Conservation (phyloP, 441 rosid genomes). For the Breynia disticha region DNA sequence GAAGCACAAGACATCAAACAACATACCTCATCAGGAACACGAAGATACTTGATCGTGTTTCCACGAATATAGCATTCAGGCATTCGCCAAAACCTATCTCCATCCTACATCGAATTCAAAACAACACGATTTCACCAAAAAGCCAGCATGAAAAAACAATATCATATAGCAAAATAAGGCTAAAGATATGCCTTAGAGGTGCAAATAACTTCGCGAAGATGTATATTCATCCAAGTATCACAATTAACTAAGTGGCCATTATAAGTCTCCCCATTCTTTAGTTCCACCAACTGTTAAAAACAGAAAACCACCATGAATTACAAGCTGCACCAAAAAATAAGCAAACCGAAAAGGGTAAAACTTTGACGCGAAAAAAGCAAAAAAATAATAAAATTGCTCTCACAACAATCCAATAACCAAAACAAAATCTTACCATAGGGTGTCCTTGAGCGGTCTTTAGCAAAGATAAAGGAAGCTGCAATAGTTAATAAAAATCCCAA, state of each 20-base stretch:
- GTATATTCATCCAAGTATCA: conserved; percentile 98
- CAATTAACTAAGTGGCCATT: conserved; percentile 96
- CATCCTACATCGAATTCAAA: conserved; percentile 46
- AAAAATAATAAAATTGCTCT: not conserved
- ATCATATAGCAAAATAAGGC: not conserved
- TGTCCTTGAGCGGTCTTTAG: conserved; percentile 97
- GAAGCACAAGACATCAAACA: not conserved
- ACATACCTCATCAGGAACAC: conserved; percentile 89
- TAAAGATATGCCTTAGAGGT: conserved; percentile 65
- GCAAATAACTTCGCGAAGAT: conserved; percentile 96
- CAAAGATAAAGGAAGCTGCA: conserved; percentile 89
- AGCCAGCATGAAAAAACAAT: not conserved
- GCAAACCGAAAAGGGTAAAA: conserved; percentile 1
- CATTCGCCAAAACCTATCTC: conserved; percentile 97
- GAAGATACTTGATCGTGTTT: conserved; percentile 87
- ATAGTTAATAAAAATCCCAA: not conserved
- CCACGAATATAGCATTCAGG: conserved; percentile 98
- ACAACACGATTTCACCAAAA: not conserved
- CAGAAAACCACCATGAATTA: conserved; percentile 17
- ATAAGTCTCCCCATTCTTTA: conserved; percentile 95
- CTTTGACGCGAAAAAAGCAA: not conserved
- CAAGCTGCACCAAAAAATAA: conserved; percentile 13
- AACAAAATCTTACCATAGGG: conserved; percentile 56
- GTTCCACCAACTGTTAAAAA: conserved; percentile 69
- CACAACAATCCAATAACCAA: not conserved